phyloP scores from a whole-genome alignment of 164 flowering plant species.

The Paratinospora sagittata region DNA sequence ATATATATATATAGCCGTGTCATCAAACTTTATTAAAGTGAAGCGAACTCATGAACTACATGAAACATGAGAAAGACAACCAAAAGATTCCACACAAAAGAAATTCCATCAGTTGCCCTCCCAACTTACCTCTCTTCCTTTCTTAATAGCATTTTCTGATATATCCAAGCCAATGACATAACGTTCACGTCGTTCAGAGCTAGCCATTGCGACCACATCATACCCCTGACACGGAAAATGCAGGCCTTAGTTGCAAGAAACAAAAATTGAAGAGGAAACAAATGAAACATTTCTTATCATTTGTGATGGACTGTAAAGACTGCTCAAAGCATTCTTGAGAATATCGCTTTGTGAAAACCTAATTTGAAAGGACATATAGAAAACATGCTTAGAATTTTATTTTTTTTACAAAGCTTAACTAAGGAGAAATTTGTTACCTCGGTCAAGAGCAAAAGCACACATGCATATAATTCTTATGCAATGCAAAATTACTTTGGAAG shows the following conservation, averaged over 20 bases:
- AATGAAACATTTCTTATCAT: neutral
- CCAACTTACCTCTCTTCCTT: conserved; percentile 51
- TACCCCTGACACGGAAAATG: conserved; percentile 46
- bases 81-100: neutral
- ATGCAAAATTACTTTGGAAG: no score
- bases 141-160: conserved; percentile 55
- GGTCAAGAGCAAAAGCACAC: no score
- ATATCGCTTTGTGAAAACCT: no score
- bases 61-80: neutral
- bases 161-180: conserved; percentile 72
- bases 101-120: neutral
- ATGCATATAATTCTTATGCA: no score
- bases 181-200: conserved; percentile 64
- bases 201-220: conserved; percentile 75
- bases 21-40: neutral
- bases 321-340: no score
- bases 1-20: no score
- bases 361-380: no score
- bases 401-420: no score
- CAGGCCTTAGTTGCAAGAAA: neutral
- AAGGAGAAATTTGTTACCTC: no score
- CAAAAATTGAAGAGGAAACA: neutral
- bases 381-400: no score
- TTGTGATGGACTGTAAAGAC: no score
- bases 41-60: neutral